Base-by-base conservation (phyloP, 2,329 filamentous ascomycete species). In the Ophiocordyceps robertsii region DNA sequence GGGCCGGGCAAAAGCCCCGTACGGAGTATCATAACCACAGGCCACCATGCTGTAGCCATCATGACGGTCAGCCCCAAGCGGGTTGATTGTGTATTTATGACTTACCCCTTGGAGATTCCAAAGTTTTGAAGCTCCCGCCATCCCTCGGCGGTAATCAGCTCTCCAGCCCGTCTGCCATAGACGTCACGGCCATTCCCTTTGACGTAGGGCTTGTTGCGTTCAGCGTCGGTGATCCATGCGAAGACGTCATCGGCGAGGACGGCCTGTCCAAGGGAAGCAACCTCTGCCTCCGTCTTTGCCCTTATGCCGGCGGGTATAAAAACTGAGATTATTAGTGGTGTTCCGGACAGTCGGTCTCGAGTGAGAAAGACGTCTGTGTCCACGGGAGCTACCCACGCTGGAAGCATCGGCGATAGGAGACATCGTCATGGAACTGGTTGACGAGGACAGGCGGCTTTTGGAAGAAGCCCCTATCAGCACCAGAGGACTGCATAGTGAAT, bases 71-170 rank as follows among this genome's bases (percentile, higher is more conserved):
- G 38, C 21, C 11, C 4, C 19, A 4, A 19, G 19, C 19, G 19
- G 19, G 19, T 13, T 32, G 33, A 16, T 36, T 17, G 31, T 27
- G 12, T 17, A 11, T 14, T 10, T n/a, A n/a, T 14, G n/a, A 46
- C 54, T 45, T 48, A 57, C 58, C 80, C 79, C 47, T 74, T 71
- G 29, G 64, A 56, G 14, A 74, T 68, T 1, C 77, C 77, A 49
- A 79, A 73, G 2, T 69, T 64, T 49, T 80, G 76, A 3, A 83
- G 63, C 35, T 68, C 64, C 33, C 69, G 66, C 82, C 82, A 87
- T 27, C 83, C 82, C 48, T 80, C 71, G 1, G 72, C 70, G 0
- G 80, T 80, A 31, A 82, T 66, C 2, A 86, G 62, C 30, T 76
- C 69, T 38, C 74, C 72, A 7, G 63, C 70, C 40, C 72, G 72